A percentile compares a stretch with the other conserved stretches of the same genome.
Evolutionary conservation across 2,329 filamentous ascomycete species (phyloP).

Genomic region (Colletotrichum sp.): DNA sequence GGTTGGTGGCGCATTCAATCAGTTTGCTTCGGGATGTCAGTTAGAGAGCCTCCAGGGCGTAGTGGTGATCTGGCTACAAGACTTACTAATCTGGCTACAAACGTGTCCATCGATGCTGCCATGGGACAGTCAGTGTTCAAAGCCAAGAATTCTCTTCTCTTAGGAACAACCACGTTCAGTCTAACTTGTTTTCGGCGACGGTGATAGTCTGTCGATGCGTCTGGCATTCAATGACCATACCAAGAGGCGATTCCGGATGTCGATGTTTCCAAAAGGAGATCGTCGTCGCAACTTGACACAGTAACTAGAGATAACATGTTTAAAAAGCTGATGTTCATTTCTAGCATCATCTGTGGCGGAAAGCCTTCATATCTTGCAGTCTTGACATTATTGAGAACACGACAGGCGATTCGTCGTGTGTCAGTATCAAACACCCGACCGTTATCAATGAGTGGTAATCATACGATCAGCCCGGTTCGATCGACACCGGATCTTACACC

Average conservation of each 20-base stretch:
- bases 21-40: not conserved
- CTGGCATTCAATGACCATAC: not conserved
- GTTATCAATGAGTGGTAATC: too few relatives aligned
- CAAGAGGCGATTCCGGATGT: not conserved
- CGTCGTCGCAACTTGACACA: not conserved
- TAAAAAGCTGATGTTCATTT: too few relatives aligned
- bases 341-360: not conserved
- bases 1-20: not conserved
- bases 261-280: not conserved
- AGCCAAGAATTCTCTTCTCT: not conserved
- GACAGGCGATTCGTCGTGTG: not conserved
- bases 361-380: not conserved
- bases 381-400: not conserved
- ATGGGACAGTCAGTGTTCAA: not conserved
- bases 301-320: too few relatives aligned
- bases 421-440: too few relatives aligned
- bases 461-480: not conserved
- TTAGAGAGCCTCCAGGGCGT: too few relatives aligned
- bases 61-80: too few relatives aligned
- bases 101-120: not conserved
- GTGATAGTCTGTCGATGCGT: not conserved
- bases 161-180: too few relatives aligned
- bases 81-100: not conserved
- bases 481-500: not conserved
- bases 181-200: not conserved